Evolutionary conservation across 2,329 filamentous ascomycete species (phyloP).

Genomic region (Zarea fungicola): DNA sequence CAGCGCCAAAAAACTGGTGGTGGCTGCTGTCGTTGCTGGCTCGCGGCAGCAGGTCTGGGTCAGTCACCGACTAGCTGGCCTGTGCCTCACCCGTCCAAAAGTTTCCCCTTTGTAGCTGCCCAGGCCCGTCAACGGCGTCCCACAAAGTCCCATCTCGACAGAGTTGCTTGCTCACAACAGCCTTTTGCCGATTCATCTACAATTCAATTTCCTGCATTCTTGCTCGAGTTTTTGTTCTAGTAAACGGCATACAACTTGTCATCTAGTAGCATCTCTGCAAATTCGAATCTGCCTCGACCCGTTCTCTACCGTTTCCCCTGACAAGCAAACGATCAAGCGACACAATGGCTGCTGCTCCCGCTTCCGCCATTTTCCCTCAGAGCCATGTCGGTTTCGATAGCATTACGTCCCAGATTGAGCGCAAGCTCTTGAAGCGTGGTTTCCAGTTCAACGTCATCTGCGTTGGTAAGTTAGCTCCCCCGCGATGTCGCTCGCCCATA

Average conservation of each 20-base stretch:
- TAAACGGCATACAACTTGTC: not conserved
- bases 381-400: slow-evolving; percentile 99
- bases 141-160: slow-evolving; percentile 13
- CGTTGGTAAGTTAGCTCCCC: slow-evolving; percentile 65
- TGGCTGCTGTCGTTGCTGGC: not conserved
- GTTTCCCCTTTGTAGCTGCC: slow-evolving; percentile 13
- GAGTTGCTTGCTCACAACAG: slow-evolving; percentile 10
- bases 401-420: slow-evolving; percentile 99
- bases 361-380: slow-evolving; percentile 75
- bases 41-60: slow-evolving; percentile 2
- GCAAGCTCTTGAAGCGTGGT: slow-evolving; percentile 98
- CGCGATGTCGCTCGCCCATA: not conserved
- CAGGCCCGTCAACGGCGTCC: slow-evolving; percentile 13
- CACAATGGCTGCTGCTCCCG: slow-evolving; percentile 56
- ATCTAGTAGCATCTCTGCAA: not conserved
- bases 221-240: slow-evolving; percentile 11
- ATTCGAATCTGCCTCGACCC: not conserved
- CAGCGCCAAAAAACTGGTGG: not conserved
- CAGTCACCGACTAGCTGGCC: slow-evolving; percentile 4
- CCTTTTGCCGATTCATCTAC: slow-evolving; percentile 7
- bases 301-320: not conserved
- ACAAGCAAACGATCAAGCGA: slow-evolving; percentile 4
- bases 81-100: slow-evolving; percentile 13
- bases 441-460: slow-evolving; percentile 99
- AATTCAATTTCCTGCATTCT: not conserved